A percentile compares a stretch with the other conserved stretches of the same genome.
These are phyloP conservation scores for Irpex lacteus DNA, from an alignment of 1,284 basidiomycete species.

Conservation along the genomic window DNA sequence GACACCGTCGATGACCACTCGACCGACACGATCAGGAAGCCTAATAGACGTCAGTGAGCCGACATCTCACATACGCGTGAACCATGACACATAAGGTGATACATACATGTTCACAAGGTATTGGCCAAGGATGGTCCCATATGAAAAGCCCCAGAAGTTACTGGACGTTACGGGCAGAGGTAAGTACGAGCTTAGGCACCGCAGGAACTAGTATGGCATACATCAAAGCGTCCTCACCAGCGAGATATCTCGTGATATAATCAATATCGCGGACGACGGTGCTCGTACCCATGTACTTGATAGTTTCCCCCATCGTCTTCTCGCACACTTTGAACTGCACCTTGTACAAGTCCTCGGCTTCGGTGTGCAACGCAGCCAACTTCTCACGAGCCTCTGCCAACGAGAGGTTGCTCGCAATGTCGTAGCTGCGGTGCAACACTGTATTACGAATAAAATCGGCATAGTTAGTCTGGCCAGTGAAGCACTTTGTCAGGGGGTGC, in stretches of 20 bases:
- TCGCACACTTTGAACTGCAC: constrained; percentile 35
- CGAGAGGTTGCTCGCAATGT: constrained; percentile 29
- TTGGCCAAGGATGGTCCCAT: constrained; percentile 25
- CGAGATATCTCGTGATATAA: constrained; percentile 35
- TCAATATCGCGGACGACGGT: constrained; percentile 43
- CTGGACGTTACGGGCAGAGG: constrained; percentile 5
- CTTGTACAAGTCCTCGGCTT: constrained; percentile 34
- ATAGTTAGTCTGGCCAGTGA: constrained; percentile 24
- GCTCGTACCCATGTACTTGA: constrained; percentile 42
- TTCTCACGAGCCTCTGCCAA: constrained; percentile 24
- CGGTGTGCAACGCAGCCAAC: constrained; percentile 32
- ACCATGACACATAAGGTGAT: constrained; percentile 10
- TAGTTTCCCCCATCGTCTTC: constrained; percentile 36
- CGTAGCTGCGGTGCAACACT: constrained; percentile 34
- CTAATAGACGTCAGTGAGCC: constrained; percentile 6
- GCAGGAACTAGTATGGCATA: constrained; percentile 19
- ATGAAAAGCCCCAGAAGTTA: constrained; percentile 26
- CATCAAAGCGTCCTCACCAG: constrained; percentile 41
- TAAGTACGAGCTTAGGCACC: no score
- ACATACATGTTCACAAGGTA: constrained; percentile 25
- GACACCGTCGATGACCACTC: constrained; percentile 24
- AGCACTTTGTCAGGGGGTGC: constrained; percentile 36
- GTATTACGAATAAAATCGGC: constrained; percentile 36
- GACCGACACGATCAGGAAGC: constrained; percentile 24
- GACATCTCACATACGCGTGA: constrained; percentile 23